Evolutionary conservation across 2,329 filamentous ascomycete genomes (phyloP), one percentile per base, ranked within the genome.

Genomic region (Calonectria pseudoreteaudii): DNA sequence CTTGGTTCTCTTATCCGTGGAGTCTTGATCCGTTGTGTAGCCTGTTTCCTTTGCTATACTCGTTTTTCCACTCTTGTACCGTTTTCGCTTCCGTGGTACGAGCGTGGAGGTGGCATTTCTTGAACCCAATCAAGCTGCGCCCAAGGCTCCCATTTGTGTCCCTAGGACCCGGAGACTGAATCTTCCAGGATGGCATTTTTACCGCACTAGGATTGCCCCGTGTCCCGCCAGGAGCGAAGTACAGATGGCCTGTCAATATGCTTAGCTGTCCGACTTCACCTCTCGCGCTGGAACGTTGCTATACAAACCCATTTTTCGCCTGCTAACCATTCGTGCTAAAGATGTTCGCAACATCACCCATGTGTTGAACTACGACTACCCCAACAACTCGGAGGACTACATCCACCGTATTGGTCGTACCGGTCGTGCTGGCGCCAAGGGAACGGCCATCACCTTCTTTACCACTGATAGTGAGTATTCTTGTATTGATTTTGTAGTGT

Each of bases 281-380:
- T 85, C 86, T 85, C 85, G 82, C 86, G 89, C 90, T 91, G 90
- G 90, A 91, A 88, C 86, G 86, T 91, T 92, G 90, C 90, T 90
- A 90, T 88, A 87, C 85, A 83, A 81, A 82, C 83, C 79, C 79
- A 82, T 85, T 86, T 86, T 83, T 89, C 88, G 88, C 87, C 89
- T 91, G 89, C 95, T 98, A 97, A 98, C 94, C 90, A 91, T 86
- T 90, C 85, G 88, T 83, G 82, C 74, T 84, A 85, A 98, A 98
- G 97, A 99, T 94, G 97, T 99, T 90, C 96, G 96, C 89, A 98
- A 99, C 91, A 99, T 99, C 90, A 98, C 97, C 88, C 97, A 99
- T 90, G 97, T 99, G 88, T 92, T 99, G 89, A 98, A 98, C 93
- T 98, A 98, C 94, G 97, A 98, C 87, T 98, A 98, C 88, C 96